Base-by-base conservation (phyloP, 257 asterid species). In the Handroanthus guayacan region DNA sequence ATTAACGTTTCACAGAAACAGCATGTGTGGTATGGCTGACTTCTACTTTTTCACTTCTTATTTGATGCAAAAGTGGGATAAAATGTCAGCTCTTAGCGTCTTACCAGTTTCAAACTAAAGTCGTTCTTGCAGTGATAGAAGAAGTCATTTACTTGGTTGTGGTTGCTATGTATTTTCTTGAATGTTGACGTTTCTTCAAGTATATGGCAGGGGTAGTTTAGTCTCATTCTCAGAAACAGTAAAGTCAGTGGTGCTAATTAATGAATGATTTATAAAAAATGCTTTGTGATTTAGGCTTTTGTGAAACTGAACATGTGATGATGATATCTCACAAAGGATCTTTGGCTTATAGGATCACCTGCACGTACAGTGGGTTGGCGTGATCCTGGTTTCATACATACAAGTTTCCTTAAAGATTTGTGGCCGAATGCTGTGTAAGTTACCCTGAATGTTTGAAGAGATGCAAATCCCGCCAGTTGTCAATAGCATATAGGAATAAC, bases 321-420 rank as follows among this genome's bases (percentile, higher is more conserved):
- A 47, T 47, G 74, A 62, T 75, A 66, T 70, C 77, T 79, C 56
- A 76, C 69, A 11, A 79, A 64, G 60, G 61, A 77, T 69, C 39
- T 9, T 72, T 77, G 72, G 38, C 39, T 62, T 73, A 64, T 56
- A 92, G 97, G 99, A 75, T 55, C 97, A 66, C 99, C 98, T 45
- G 99, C 99, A 8, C 83, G 97, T 43, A 88, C 99, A n/a, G 95
- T 95, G 39, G 98, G 99, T 44, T 95, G 99, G 97, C 97, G 99
- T 70, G 92, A 95, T 81, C 98, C 99, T 70, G 99, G 99, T 63
- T 95, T 87, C 82, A 87, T 95, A 60, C 98, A 95, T 51, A 95
- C 98, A 6, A 89, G 96, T 82, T 95, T 92, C 89, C 86, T 95
- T 72, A 89, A 88, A 82, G 85, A 92, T 69, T 75, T 95, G 81